These are phyloP conservation scores for Ophidiomyces ophidiicola DNA, from an alignment of 2,329 filamentous ascomycete species.

Conservation along the genomic window DNA sequence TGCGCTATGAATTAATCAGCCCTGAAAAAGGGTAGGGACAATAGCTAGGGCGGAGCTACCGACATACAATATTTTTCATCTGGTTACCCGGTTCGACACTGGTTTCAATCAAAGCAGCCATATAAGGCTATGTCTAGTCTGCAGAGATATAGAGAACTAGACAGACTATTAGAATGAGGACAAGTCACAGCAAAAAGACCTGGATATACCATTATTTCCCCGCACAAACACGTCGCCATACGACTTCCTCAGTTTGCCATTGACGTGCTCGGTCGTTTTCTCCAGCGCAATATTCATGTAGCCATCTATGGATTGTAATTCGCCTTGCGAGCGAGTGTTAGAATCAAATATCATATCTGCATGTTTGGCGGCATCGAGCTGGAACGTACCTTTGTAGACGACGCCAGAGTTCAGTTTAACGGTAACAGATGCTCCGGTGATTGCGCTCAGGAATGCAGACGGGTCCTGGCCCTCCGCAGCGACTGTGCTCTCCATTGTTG, in stretches of 20 bases:
- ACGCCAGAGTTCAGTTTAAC: constrained; percentile 99
- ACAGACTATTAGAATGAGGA: no score
- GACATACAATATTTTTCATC: no score
- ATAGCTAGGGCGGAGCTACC: no score
- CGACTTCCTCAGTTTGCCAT: constrained; percentile 65
- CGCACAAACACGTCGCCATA: constrained; percentile 94
- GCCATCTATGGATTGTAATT: constrained; percentile 91
- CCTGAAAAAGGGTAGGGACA: no score
- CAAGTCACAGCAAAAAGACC: constrained; percentile 11
- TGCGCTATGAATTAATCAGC: no score
- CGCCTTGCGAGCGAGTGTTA: no score
- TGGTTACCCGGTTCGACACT: no score
- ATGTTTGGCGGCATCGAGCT: neutral
- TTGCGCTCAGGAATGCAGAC: constrained; percentile 82
- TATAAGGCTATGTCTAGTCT: constrained; percentile 1
- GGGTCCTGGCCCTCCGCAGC: constrained; percentile 72
- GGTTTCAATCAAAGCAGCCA: neutral
- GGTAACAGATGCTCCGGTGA: constrained; percentile 85
- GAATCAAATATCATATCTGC: neutral
- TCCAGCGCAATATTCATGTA: constrained; percentile 99
- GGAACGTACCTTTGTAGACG: constrained; percentile 71
- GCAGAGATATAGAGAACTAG: constrained; percentile 15
- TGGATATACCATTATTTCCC: constrained; percentile 71
- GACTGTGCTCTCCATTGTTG: constrained; percentile 62
- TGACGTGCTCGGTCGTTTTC: constrained; percentile 83